These are phyloP conservation scores for Castanea mollissima DNA, from an alignment of 306 rosid genomes.

Conservation along the genomic window DNA sequence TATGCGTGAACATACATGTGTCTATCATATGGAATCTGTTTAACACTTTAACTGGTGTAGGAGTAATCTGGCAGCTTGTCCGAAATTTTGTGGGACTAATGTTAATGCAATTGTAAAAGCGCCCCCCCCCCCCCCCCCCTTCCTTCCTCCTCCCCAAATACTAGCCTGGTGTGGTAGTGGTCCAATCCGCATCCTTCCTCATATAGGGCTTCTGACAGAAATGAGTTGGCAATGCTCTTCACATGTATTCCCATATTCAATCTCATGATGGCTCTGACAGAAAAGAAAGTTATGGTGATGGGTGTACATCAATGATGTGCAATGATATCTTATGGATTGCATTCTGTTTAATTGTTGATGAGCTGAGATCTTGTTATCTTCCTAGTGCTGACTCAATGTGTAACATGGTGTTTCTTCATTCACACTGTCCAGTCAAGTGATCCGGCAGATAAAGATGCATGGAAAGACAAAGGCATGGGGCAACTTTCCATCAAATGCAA, in stretches of 20 bases:
- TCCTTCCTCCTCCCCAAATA: too few relatives aligned
- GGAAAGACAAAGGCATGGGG: slow-evolving; percentile 97
- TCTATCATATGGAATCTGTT: not conserved
- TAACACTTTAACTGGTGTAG: not conserved
- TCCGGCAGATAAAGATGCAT: slow-evolving; percentile 70
- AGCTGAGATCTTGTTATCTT: not conserved
- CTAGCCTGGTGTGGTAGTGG: too few relatives aligned
- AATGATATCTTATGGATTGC: not conserved
- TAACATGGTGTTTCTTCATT: not conserved
- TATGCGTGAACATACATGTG: not conserved
- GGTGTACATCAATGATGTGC: not conserved
- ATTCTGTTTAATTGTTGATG: not conserved
- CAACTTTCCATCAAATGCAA: slow-evolving; percentile 87
- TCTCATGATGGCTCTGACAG: not conserved
- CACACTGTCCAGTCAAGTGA: slow-evolving; percentile 68
- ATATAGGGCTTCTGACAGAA: not conserved
- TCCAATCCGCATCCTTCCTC: too few relatives aligned
- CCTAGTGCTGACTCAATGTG: not conserved
- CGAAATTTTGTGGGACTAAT: not conserved
- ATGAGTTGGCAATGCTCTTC: not conserved
- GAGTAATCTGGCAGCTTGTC: not conserved
- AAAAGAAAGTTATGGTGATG: not conserved
- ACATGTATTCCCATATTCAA: not conserved
- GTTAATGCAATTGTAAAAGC: not conserved
- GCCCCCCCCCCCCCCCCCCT: not conserved